Conservation (phyloP, 1,139 yeast species). For the Saccharomyces hybrid region DNA sequence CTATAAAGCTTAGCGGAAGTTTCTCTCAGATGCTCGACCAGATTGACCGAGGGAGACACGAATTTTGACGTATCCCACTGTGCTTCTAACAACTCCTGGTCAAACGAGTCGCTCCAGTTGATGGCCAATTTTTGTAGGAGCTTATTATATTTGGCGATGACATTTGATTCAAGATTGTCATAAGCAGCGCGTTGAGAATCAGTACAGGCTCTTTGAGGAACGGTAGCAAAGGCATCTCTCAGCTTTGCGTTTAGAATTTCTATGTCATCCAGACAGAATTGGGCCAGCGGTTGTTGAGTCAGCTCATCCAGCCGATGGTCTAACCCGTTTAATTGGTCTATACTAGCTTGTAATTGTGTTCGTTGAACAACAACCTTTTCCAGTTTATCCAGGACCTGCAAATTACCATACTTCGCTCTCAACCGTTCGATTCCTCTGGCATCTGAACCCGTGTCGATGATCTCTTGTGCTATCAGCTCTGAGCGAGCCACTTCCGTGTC, state of each 20-base stretch:
- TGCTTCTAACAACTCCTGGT: constrained; percentile 12
- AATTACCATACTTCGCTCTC: constrained; percentile 28
- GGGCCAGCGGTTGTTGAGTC: constrained; percentile 2
- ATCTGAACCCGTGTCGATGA: constrained; percentile 7
- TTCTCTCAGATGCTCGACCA: constrained; percentile 11
- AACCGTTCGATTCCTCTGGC: constrained; percentile 19
- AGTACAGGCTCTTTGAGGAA: neutral
- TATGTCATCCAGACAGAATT: constrained; percentile 2
- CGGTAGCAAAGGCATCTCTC: neutral
- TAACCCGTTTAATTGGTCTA: constrained; percentile 18
- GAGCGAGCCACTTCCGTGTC: constrained; percentile 8
- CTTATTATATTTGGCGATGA: constrained; percentile 1
- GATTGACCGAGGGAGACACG: constrained; percentile 12
- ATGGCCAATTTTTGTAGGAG: constrained; percentile 3
- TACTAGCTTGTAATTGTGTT: constrained; percentile 12
- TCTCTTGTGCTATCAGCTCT: constrained; percentile 13
- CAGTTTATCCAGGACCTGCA: constrained; percentile 24
- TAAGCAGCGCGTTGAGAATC: neutral
- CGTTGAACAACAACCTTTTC: constrained; percentile 13
- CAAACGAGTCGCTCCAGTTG: constrained; percentile 9
- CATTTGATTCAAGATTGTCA: neutral
- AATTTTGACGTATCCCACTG: constrained; percentile 27
- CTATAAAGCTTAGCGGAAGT: constrained; percentile 31
- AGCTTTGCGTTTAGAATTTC: constrained; percentile 6
- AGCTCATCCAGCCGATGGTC: constrained; percentile 20